Evolutionary conservation across 345 rosid genomes (phyloP), one percentile per base, ranked within the genome.

Genomic region (Populus euphratica): DNA sequence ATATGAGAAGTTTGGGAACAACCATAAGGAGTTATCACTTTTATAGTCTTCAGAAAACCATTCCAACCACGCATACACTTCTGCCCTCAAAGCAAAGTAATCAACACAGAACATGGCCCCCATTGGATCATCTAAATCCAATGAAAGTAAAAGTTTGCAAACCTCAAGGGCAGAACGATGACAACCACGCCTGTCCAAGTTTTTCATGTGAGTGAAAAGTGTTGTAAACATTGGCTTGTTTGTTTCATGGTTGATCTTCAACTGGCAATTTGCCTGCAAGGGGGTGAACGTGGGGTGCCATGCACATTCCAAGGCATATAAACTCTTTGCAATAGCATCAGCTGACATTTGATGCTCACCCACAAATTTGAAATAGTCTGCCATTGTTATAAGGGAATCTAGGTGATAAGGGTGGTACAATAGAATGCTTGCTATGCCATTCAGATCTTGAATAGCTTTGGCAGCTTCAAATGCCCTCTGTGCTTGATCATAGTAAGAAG

Each of bases 71-170:
- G 86, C 86, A 69, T 88, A 92, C 83, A 92, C 94, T 80, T 86
- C 93, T 18, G 97, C 97, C 84, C 97, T 91, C 79, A 94, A 75
- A 72, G 96, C 89, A 77, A 91, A 91, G 83, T 94, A 94, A 81
- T 94, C 98, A 66, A 94, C 89, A 79, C 97, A 92, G 85, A 91
- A 92, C 88, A 92, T 81, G 66, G 92, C 96, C 25, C 98, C 98
- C 83, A 88, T 88, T 18, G 94, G 96, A 85, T 94, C 93, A 81
- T 90, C 96, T 54, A 80, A 79, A 84, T 94, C 97, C 41, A 94
- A 79, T 1, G 94, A 88, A 77, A 94, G 92, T 87, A 94, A 83
- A 23, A 94, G 82, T 76, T 92, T 94, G 90, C 97, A 94, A 63
- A 91, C 96, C 85, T 94, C 98, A 10, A 94, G 84, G 0, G 96